phyloP scores from a whole-genome alignment of 1,139 yeast genomes.

The Protomyces inundatus region DNA sequence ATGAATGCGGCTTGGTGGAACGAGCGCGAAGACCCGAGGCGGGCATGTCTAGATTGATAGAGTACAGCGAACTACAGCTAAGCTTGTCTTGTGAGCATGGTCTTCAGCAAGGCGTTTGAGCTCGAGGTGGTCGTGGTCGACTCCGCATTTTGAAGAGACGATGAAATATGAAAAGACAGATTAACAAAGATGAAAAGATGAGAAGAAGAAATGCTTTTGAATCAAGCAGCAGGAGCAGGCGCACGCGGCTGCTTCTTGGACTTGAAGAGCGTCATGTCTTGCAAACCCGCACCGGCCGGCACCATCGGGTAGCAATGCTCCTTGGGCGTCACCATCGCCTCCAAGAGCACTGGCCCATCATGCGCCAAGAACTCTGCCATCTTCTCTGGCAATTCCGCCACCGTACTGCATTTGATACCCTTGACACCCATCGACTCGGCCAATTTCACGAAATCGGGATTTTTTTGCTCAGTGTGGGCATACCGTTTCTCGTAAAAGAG shows the following conservation, averaged over 20 bases:
- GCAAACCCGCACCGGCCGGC: slow-evolving; percentile 90
- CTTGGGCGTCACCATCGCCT: slow-evolving; percentile 87
- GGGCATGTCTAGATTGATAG: neutral
- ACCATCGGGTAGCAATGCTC: slow-evolving; percentile 99
- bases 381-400: slow-evolving; percentile 58
- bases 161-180: neutral
- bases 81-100: too few species aligned
- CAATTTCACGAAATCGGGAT: slow-evolving; percentile 81
- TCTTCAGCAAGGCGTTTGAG: too few species aligned
- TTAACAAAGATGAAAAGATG: neutral
- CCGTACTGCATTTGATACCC: slow-evolving; percentile 67
- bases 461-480: slow-evolving; percentile 86
- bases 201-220: neutral
- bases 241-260: slow-evolving; percentile 12
- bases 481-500: slow-evolving; percentile 93
- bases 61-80: neutral
- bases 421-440: slow-evolving; percentile 92
- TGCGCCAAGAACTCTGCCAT: slow-evolving; percentile 66
- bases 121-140: neutral
- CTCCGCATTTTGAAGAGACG: neutral
- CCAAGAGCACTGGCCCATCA: slow-evolving; percentile 81
- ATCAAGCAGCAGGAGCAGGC: neutral
- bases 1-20: neutral
- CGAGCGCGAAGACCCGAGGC: neutral
- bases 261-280: slow-evolving; percentile 46